Base-by-base conservation (phyloP, 208 protist genomes). In the Crithidia expoeki region DNA sequence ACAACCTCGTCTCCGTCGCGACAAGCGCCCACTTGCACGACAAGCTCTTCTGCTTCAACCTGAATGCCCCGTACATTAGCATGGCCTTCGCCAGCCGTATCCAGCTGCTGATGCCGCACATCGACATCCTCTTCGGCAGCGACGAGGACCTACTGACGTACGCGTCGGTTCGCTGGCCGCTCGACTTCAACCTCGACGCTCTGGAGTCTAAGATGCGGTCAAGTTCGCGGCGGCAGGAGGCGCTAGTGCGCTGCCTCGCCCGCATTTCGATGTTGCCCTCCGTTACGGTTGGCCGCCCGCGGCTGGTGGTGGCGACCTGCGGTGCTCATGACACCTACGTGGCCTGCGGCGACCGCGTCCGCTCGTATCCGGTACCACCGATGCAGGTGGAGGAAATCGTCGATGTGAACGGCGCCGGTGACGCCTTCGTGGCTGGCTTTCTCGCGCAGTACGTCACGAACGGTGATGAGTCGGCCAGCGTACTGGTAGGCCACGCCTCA, bases 361-460 rank as follows among this genome's bases (percentile, higher is more conserved):
- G 60, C 28, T 68, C 71, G 79, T 76, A 75, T 65, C 28, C 73
- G 25, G 88, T 89, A 21, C 73, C 81, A 14, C 28, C 52, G 3
- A 82, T 99, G 55, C 30, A 60, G 19, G 23, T 49, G 0, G 81
- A 89, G 32, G 74, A 98, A n/a, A 98, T 99, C 59, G 93, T 98
- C 17, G 98, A 99, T 70, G 79, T 93, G 25, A 99, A 99, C 71
- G 98, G 97, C 65, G 98, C 98, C 28, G 98, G 98, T 40, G 98
- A 99, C 72, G 85, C 93, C n/a, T 99, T 99, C 75, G 97, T 98
- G 21, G 98, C 93, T 56, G 98, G 98, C 50, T 99, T 99, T 85
- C 73, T 99, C 0, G 72, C 94, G 40, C 82, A 93, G 53, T 89
- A 97, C 55, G 28, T 85, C 30, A 56, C 61, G 25, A 71, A 72